Conservation (phyloP, 1,284 basidiomycete species). For the Pascua sp. region DNA sequence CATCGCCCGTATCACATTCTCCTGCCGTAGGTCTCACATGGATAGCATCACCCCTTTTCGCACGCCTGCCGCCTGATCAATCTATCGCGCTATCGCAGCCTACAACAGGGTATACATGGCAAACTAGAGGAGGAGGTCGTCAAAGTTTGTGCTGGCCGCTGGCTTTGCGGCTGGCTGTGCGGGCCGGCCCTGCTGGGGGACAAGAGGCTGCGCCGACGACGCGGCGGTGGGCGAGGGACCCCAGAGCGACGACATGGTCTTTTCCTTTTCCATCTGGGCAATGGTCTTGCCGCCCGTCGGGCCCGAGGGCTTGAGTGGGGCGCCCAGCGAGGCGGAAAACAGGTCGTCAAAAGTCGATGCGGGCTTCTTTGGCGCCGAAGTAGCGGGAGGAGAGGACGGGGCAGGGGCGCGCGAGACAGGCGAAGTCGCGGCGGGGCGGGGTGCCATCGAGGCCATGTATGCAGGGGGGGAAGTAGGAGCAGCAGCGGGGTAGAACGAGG, state of each 20-base stretch:
- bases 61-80: no score
- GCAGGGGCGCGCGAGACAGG: background rate
- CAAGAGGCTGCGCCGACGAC: background rate
- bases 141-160: conserved; percentile 18
- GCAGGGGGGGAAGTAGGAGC: no score
- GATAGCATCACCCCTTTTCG: no score
- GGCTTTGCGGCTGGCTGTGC: conserved; percentile 13
- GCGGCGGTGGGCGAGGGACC: conserved; percentile 23
- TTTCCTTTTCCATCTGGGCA: conserved; percentile 81
- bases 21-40: no score
- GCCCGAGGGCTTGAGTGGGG: conserved; percentile 26
- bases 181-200: background rate
- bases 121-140: conserved; percentile 28
- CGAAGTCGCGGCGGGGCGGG: conserved; percentile 6
- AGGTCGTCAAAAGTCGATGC: conserved; percentile 72
- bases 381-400: background rate
- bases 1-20: no score
- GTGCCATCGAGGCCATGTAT: conserved; percentile 10
- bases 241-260: conserved; percentile 74
- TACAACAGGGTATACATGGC: background rate
- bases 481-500: conserved; percentile 2
- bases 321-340: conserved; percentile 72
- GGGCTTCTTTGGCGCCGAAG: conserved; percentile 8
- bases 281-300: conserved; percentile 62
- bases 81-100: no score